Evolutionary conservation across 306 rosid genomes (phyloP), one percentile per base, ranked within the genome.

Genomic region (Corylus heterophylla): DNA sequence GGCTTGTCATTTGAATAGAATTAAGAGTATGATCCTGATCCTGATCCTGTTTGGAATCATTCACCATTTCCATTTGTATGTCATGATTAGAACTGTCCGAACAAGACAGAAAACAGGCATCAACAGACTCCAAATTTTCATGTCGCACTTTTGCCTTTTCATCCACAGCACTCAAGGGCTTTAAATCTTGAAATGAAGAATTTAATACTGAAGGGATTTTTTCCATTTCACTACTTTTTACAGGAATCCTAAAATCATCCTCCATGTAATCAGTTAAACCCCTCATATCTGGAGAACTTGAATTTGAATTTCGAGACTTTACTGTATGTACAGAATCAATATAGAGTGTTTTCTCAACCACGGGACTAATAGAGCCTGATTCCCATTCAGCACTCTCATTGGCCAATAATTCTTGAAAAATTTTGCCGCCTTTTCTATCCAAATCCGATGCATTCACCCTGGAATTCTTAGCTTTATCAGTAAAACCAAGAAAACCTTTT

Each of bases 301-400:
- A 80, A 78, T 52, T 81, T 70, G 89, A 82, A 54, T 54, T 62
- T 5, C 79, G 79, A 77, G 91, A 82, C 76, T 82, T 87, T 6
- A 75, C 74, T 64, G 79, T 86, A 8, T 81, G 86, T 59, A 88
- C 82, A 54, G 89, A 91, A 77, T 95, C 99, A 7, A 95, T 72
- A 80, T 90, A 83, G 22, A 88, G 86, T 83, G 97, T 92, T 90
- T 92, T 95, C 89, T 95, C 98, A 81, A 73, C 86, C 56, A 78
- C 75, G 54, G 87, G 89, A 66, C 90, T 87, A n/a, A 66, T 81
- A 55, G 73, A 79, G 75, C 81, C 81, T 29, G 83, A 73, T 58
- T 86, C 89, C 47, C 74, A 18, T 69, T 51, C 80, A 56, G 77
- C 54, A 59, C 78, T 71, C 73, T 89, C 90, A 45, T 56, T 54